Evolutionary conservation across 495 filamentous ascomycete species (phyloP), one percentile per base, ranked within the genome.

Genomic region (Xylaria cubensis): DNA sequence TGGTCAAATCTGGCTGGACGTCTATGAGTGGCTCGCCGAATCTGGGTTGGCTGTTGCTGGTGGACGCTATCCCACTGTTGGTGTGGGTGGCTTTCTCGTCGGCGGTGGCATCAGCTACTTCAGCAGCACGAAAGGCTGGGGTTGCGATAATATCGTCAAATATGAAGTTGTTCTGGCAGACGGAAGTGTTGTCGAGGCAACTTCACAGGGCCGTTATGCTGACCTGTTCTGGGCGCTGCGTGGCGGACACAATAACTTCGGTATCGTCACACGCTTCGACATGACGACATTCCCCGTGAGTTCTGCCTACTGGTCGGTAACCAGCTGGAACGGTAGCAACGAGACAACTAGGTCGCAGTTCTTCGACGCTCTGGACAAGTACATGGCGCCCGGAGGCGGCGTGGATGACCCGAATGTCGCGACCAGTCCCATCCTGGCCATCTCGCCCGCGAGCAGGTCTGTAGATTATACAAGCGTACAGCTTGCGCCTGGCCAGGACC

Each of bases 221-320:
- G 86, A 89, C 74, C 81, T 90, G 3, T 88, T 81, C 78, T 85
- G 83, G 79, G 87, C 85, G 29, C 78, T 89, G 63, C 86, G 86
- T 75, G 86, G 86, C 2, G 84, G 81, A 70, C 82, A 77, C 71
- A 74, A 74, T 48, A 88, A 85, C 77, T 88, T 87, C 64, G 87
- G 87, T 6, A 78, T 87, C 8, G 84, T 86, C 26, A 87, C 85
- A 19, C 73, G 72, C 55, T 75, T 74, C 46, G 50, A 71, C 36
- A 53, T 74, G 4, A 42, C 4, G 46, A 50, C 46, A 50, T 50
- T 50, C 46, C 46, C 46, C 9, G 46, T 50, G 17, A 50, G 10
- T 6, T 50, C 46, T 17, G 46, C 46, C 46, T 50, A 15, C 46
- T 42, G 39, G 39, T 42, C 39, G 10, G 8, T 42, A 8, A 42